Conservation (phyloP, 805 yeast species). For the Teunomyces gatunensis region DNA sequence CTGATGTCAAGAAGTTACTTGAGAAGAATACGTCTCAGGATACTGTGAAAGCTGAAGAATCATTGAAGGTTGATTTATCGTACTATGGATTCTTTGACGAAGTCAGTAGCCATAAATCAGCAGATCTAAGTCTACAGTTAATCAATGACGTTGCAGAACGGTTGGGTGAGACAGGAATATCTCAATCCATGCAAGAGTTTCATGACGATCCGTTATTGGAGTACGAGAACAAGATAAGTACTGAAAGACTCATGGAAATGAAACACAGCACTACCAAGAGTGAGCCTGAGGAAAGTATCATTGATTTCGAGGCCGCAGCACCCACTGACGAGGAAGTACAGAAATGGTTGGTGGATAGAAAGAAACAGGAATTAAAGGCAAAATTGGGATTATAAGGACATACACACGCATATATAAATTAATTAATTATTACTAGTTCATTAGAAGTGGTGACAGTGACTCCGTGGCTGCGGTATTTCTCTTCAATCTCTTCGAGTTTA, state of each 20-base stretch:
- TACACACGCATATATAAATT: neutral
- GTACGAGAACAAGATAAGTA: constrained; percentile 26
- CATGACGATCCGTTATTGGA: constrained; percentile 19
- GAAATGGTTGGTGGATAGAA: constrained; percentile 43
- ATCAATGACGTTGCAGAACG: constrained; percentile 12
- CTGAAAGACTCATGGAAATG: constrained; percentile 14
- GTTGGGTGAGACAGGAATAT: constrained; percentile 7
- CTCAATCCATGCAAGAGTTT: neutral
- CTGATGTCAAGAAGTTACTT: constrained; percentile 53
- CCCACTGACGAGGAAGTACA: constrained; percentile 44
- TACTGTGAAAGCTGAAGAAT: constrained; percentile 12
- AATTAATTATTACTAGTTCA: neutral
- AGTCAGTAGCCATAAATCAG: neutral
- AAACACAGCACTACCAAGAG: constrained; percentile 3
- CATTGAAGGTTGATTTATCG: constrained; percentile 26
- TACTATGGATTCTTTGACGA: constrained; percentile 47
- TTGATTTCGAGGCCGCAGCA: constrained; percentile 18
- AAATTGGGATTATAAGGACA: constrained; percentile 21
- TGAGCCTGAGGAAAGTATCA: constrained; percentile 11
- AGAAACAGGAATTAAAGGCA: constrained; percentile 41
- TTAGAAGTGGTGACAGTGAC: constrained; percentile 21
- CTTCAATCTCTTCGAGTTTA: constrained; percentile 32
- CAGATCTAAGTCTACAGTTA: constrained; percentile 2
- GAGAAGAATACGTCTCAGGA: constrained; percentile 21
- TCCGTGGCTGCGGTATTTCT: constrained; percentile 27